phyloP scores from a whole-genome alignment of 257 asterid species.

The Nicotiana benthamiana region DNA sequence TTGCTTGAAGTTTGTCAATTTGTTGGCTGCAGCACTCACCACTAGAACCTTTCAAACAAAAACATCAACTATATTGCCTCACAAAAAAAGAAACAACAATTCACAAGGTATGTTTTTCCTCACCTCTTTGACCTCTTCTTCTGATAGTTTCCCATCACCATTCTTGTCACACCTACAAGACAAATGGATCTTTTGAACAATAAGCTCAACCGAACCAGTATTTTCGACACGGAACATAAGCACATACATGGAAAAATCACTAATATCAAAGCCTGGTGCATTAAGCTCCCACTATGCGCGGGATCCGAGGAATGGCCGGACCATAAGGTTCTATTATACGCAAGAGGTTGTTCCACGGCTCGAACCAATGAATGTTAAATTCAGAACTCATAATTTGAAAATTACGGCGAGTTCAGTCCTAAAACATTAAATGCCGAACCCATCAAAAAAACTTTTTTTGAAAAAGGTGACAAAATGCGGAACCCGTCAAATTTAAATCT shows the following conservation, averaged over 20 bases:
- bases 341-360: too few species aligned
- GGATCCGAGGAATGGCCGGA: too few species aligned
- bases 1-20: conserved; percentile 65
- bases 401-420: not conserved
- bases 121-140: conserved; percentile 94
- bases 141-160: conserved; percentile 88
- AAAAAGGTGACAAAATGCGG: too few species aligned
- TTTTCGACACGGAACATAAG: too few species aligned
- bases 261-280: too few species aligned
- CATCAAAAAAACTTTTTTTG: too few species aligned
- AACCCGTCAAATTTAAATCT: not conserved
- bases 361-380: too few species aligned
- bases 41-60: conserved; percentile 62
- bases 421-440: not conserved
- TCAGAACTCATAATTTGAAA: not conserved
- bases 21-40: conserved; percentile 90
- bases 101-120: conserved; percentile 1
- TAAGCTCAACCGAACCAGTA: not conserved
- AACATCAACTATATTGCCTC: conserved; percentile 3
- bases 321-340: too few species aligned
- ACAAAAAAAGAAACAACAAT: not conserved
- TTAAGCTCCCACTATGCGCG: too few species aligned
- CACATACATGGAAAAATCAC: too few species aligned
- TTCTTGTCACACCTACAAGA: conserved; percentile 85
- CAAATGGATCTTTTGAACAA: not conserved